These are phyloP conservation scores for Cornus controversa DNA, from an alignment of 148 eudicot genomes.

Conservation along the genomic window DNA sequence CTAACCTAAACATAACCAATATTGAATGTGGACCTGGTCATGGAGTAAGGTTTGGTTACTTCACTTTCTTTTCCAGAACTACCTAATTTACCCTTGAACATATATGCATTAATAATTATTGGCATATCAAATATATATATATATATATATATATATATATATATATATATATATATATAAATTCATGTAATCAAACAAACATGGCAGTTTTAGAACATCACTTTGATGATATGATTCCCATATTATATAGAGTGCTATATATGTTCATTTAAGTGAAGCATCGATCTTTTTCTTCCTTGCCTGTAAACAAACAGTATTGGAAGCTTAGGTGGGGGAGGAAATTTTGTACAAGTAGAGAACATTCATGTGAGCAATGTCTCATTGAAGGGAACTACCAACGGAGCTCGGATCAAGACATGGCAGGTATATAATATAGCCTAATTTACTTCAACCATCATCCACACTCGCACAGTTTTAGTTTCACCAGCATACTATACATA, in stretches of 20 bases:
- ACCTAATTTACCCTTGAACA: no score
- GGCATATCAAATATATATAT: no score
- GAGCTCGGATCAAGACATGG: constrained; percentile 78
- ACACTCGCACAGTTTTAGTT: not conserved
- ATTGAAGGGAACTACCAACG: constrained; percentile 61
- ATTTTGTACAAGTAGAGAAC: constrained; percentile 44
- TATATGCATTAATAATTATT: no score
- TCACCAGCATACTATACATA: not conserved
- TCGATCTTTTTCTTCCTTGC: not conserved
- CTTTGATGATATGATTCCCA: no score
- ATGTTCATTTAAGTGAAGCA: no score
- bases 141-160: no score
- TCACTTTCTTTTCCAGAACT: not conserved
- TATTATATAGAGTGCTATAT: no score
- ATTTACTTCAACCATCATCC: no score
- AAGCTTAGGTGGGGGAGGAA: constrained; percentile 58
- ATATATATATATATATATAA: no score
- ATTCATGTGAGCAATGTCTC: constrained; percentile 39
- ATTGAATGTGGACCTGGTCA: constrained; percentile 76
- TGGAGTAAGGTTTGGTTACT: constrained; percentile 53
- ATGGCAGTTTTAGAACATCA: no score
- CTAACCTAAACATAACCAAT: constrained; percentile 38
- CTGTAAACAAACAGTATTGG: constrained; percentile 52
- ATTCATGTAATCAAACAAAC: no score
- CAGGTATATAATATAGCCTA: constrained; percentile 25